A percentile compares a stretch with the other conserved stretches of the same genome.
Conservation (phyloP, 208 protist genomes). For the Leptomonas pyrrhocoris region DNA sequence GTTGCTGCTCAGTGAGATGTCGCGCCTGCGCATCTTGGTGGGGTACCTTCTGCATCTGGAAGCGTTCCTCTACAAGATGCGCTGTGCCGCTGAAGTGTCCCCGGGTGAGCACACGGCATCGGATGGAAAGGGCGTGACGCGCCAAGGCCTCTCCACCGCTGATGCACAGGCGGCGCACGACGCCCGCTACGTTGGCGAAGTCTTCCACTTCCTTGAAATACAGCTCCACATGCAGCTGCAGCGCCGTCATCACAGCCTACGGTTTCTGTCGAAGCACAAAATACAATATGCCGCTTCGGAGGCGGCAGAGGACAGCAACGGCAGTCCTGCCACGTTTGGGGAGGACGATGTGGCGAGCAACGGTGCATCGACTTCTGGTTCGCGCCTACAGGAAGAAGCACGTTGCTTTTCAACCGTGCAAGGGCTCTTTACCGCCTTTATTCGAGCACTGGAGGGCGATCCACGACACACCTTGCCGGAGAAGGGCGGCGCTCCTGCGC, state of each 20-base stretch:
- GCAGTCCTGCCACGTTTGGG: background rate
- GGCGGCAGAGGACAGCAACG: background rate
- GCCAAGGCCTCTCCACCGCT: no score
- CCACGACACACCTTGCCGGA: no score
- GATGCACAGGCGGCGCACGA: background rate
- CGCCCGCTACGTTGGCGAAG: slow-evolving; percentile 2
- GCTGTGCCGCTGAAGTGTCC: background rate
- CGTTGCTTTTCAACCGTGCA: slow-evolving; percentile 8
- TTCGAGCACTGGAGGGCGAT: background rate
- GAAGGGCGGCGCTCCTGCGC: background rate
- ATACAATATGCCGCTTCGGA: background rate
- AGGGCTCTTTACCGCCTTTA: slow-evolving; percentile 12
- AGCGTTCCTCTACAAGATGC: slow-evolving; percentile 13
- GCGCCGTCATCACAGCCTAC: background rate
- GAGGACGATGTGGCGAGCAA: background rate
- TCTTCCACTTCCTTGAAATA: slow-evolving; percentile 13
- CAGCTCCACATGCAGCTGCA: slow-evolving; percentile 1
- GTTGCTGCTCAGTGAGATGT: slow-evolving; percentile 33
- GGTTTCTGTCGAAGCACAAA: slow-evolving; percentile 13
- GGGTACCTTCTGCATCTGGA: slow-evolving; percentile 36
- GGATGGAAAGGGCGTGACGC: no score
- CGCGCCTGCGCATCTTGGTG: slow-evolving; percentile 30
- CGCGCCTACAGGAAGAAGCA: no score
- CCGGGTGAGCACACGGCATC: background rate
- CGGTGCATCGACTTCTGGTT: background rate